Evolutionary conservation across 768 basidiomycete species (phyloP).

Genomic region (Tulasnella sp.): DNA sequence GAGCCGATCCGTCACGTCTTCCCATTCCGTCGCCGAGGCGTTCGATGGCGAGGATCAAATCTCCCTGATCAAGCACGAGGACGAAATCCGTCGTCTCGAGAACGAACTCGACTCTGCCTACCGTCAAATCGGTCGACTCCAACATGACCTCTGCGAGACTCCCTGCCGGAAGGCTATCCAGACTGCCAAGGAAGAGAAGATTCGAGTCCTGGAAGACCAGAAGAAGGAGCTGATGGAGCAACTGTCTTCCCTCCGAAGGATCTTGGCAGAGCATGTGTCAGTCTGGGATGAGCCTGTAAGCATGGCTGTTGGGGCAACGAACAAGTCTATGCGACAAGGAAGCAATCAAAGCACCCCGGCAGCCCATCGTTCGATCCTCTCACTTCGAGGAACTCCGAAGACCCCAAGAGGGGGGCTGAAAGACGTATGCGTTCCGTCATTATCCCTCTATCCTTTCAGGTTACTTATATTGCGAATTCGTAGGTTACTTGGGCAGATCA

Average conservation of each 20-base stretch:
- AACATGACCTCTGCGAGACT: slow-evolving; percentile 67
- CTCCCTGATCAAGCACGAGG: slow-evolving; percentile 27
- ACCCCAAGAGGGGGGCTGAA: slow-evolving; percentile 50
- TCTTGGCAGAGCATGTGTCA: slow-evolving; percentile 31
- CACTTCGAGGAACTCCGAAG: slow-evolving; percentile 56
- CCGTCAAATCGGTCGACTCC: slow-evolving; percentile 71
- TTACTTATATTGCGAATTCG: neutral
- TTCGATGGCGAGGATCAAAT: slow-evolving; percentile 21
- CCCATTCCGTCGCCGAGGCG: slow-evolving; percentile 2
- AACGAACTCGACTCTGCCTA: slow-evolving; percentile 76
- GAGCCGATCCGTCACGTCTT: neutral
- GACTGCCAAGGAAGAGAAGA: slow-evolving; percentile 71
- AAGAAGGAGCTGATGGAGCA: slow-evolving; percentile 76
- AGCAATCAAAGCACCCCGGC: neutral
- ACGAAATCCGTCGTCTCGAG: slow-evolving; percentile 59
- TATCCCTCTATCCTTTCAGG: neutral
- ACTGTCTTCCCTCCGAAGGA: slow-evolving; percentile 46
- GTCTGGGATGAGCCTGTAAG: neutral
- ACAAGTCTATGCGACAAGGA: neutral
- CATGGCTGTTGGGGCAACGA: neutral
- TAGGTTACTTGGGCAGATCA: slow-evolving; percentile 13
- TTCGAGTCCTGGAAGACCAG: slow-evolving; percentile 58
- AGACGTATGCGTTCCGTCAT: slow-evolving; percentile 21
- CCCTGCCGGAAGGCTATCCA: slow-evolving; percentile 78
- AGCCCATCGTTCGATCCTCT: slow-evolving; percentile 10